Evolutionary conservation across 768 basidiomycete species (phyloP), one percentile per base, ranked within the genome.

Genomic region (Russula brevipes): DNA sequence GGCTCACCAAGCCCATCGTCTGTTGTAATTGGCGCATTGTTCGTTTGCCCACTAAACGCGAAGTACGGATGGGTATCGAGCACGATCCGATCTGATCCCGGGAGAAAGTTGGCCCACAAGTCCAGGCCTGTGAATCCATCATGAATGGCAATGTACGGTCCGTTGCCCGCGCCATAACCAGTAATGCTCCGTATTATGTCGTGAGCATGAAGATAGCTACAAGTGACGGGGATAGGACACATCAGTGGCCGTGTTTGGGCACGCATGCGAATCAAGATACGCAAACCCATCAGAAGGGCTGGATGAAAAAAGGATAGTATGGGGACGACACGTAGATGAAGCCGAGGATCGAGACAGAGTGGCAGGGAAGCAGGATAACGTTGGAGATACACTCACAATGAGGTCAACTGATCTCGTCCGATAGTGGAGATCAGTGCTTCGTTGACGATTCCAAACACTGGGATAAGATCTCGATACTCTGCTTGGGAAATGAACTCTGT

Each of bases 401-500:
- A 76, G 14, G 80, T 80, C 33, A 91, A 70, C 49, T 79, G 73
- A 57, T 81, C 74, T 62, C 76, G 69, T 1, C 89, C 89, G 57
- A 91, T 86, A 10, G 76, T 76, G 3, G 73, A 69, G 41, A 82
- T 62, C 24, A 82, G 73, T 8, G 86, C 78, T 72, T 90, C 88
- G 68, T 89, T 89, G 33, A 88, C 71, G 57, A 88, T 81, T 6
- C 85, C 85, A 67, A 86, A 85, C 63, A 84, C 70, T 14, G 80
- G 80, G 41, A 88, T 76, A 6, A 93, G 82, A 55, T 86, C 76
- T 63, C 75, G 77, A 77, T 88, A 91, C 69, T 83, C 78, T 67
- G 86, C 83, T 72, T 93, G 90, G 4, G 83, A 82, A 71, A 96
- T 87, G 77, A 96, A 97, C 75, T 91, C 87, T 51, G 84, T 82